A percentile compares a stretch with the other conserved stretches of the same genome.
These are phyloP conservation scores for Clonostachys sp. DNA, from an alignment of 2,329 filamentous ascomycete species.

Conservation along the genomic window DNA sequence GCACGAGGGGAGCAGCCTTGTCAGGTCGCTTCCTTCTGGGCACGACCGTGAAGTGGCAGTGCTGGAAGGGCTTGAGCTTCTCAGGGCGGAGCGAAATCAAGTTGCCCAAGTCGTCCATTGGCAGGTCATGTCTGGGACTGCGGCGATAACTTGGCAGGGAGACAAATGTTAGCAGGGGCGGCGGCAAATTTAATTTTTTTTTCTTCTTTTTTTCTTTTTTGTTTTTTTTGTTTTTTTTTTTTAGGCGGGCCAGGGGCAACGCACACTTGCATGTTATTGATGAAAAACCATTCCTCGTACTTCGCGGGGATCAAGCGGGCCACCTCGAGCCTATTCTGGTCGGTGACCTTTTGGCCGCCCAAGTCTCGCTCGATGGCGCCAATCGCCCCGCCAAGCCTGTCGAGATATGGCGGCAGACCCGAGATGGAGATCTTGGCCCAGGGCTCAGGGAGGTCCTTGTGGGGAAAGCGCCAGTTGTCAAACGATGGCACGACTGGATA, in stretches of 20 bases:
- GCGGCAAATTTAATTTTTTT: no score
- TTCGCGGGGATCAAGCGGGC: not conserved
- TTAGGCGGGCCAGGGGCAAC: not conserved
- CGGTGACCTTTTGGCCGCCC: no score
- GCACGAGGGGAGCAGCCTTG: not conserved
- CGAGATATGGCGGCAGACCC: no score
- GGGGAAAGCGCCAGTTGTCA: slow-evolving; percentile 2
- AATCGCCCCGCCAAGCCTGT: no score
- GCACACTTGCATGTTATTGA: slow-evolving; percentile 1
- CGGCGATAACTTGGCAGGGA: not conserved
- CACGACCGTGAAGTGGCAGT: not conserved
- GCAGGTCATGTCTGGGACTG: not conserved
- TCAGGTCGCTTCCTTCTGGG: not conserved
- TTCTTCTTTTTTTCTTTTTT: no score
- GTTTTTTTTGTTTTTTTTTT: no score
- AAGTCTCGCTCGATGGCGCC: no score
- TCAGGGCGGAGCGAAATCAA: slow-evolving; percentile 1
- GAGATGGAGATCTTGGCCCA: not conserved
- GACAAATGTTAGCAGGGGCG: not conserved
- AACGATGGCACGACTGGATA: slow-evolving; percentile 3
- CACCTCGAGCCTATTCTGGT: not conserved
- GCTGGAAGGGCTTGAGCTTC: slow-evolving; percentile 1
- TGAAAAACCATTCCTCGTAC: not conserved
- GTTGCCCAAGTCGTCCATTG: slow-evolving; percentile 1
- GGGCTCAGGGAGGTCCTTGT: slow-evolving; percentile 1